Percentiles rank a stretch among this genome's conserved stretches.
These are phyloP conservation scores for Wickerhamomyces bovis DNA, from an alignment of 805 yeast genomes.

Conservation along the genomic window DNA sequence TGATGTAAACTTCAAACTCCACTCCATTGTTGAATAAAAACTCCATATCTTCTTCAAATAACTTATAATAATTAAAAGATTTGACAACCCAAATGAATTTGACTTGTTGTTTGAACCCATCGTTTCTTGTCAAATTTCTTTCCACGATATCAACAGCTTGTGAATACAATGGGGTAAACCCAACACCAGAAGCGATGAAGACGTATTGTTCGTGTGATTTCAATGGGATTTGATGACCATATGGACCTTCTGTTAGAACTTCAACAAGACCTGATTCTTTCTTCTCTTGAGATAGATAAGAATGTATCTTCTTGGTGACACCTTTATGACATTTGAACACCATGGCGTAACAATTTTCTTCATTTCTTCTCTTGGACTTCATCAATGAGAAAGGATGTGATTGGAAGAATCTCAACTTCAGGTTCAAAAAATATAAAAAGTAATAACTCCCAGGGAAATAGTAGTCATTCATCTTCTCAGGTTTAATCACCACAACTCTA, in stretches of 20 bases:
- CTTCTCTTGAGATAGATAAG: slow-evolving; percentile 26
- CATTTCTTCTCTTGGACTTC: slow-evolving; percentile 31
- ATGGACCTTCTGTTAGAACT: slow-evolving; percentile 56
- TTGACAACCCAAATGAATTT: slow-evolving; percentile 63
- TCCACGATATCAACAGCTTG: slow-evolving; percentile 29
- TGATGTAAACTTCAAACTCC: slow-evolving; percentile 12
- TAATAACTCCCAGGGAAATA: slow-evolving; percentile 49
- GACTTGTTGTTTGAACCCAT: slow-evolving; percentile 20
- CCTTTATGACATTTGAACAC: slow-evolving; percentile 51
- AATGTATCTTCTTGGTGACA: slow-evolving; percentile 40
- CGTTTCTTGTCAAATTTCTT: slow-evolving; percentile 9
- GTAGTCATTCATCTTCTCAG: slow-evolving; percentile 34
- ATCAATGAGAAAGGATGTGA: slow-evolving; percentile 69
- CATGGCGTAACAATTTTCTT: slow-evolving; percentile 28
- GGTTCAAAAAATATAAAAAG: slow-evolving; percentile 47
- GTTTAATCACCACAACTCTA: slow-evolving; percentile 36
- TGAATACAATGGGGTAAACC: slow-evolving; percentile 44
- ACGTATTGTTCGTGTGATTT: slow-evolving; percentile 32
- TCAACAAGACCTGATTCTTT: slow-evolving; percentile 28
- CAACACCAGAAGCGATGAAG: slow-evolving; percentile 45
- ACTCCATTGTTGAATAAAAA: slow-evolving; percentile 26
- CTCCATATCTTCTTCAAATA: slow-evolving; percentile 42
- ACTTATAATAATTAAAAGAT: slow-evolving; percentile 39
- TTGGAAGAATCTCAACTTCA: slow-evolving; percentile 41
- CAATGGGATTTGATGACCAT: slow-evolving; percentile 42